Evolutionary conservation across 441 rosid genomes (phyloP).

Genomic region (Heliophila coronopifolia): DNA sequence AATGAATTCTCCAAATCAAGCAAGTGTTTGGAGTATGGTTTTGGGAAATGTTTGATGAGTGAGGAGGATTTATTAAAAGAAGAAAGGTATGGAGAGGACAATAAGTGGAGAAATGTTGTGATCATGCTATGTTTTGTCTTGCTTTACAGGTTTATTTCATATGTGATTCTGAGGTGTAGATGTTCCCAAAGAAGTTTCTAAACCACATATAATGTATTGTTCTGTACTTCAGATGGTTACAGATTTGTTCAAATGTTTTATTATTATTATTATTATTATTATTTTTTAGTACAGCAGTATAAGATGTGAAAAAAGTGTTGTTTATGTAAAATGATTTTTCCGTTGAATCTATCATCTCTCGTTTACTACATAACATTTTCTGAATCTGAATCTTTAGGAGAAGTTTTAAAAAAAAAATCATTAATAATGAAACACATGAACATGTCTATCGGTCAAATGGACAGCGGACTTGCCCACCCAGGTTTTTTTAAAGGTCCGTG

Average conservation of each 20-base stretch:
- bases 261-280: too few relatives aligned
- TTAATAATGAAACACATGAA: too few relatives aligned
- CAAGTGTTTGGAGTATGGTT: slow-evolving; percentile 61
- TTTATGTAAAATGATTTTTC: slow-evolving; percentile 11
- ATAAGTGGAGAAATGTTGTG: slow-evolving; percentile 61
- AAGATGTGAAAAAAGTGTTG: slow-evolving; percentile 15
- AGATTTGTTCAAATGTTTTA: slow-evolving; percentile 34
- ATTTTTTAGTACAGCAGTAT: slow-evolving; percentile 28
- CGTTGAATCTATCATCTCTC: not conserved
- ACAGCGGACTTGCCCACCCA: too few relatives aligned
- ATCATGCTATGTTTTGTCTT: slow-evolving; percentile 68
- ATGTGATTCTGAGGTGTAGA: slow-evolving; percentile 62
- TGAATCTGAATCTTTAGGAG: too few relatives aligned
- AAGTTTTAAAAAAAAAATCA: too few relatives aligned
- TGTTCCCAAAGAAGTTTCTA: slow-evolving; percentile 53
- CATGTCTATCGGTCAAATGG: too few relatives aligned
- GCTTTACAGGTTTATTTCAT: slow-evolving; percentile 72
- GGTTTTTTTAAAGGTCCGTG: too few relatives aligned
- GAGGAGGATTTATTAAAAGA: slow-evolving; percentile 69
- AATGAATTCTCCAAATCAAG: slow-evolving; percentile 74
- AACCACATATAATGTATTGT: slow-evolving; percentile 11
- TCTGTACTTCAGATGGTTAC: not conserved
- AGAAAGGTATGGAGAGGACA: slow-evolving; percentile 66
- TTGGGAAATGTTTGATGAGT: slow-evolving; percentile 54
- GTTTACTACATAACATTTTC: too few relatives aligned